A percentile compares a stretch with the other conserved stretches of the same genome.
phyloP scores from a whole-genome alignment of 2,329 filamentous ascomycete genomes.

The Periconia sp. region DNA sequence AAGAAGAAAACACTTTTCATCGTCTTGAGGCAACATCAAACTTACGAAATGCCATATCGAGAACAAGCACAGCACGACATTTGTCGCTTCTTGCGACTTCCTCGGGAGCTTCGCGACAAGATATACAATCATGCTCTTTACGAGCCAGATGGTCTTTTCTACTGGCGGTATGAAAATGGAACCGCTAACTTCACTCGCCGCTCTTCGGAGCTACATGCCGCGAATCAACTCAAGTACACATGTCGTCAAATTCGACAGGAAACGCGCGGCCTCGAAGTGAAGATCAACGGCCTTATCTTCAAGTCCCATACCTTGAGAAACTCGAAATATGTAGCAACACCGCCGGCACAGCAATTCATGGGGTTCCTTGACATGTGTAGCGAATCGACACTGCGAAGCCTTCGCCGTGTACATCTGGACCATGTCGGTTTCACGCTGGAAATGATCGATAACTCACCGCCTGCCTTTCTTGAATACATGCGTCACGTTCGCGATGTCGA shows the following conservation, averaged over 20 bases:
- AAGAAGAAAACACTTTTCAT: no score
- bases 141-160: not conserved
- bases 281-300: not conserved
- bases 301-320: not conserved
- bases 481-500: no score
- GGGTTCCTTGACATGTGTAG: not conserved
- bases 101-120: not conserved
- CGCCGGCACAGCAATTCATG: not conserved
- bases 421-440: no score
- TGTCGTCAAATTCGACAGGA: conserved; percentile 2
- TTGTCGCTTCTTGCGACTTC: not conserved
- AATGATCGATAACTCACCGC: no score
- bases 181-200: not conserved
- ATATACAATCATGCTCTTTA: not conserved
- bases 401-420: no score
- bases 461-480: no score
- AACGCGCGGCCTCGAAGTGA: conserved; percentile 2
- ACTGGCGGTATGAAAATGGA: not conserved
- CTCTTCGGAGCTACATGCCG: not conserved
- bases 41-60: no score
- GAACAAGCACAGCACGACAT: not conserved
- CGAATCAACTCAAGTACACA: conserved; percentile 7
- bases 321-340: not conserved
- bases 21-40: no score
- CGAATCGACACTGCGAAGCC: not conserved